phyloP scores from a whole-genome alignment of 2,329 filamentous ascomycete species.

The Colletotrichum spaethianum region DNA sequence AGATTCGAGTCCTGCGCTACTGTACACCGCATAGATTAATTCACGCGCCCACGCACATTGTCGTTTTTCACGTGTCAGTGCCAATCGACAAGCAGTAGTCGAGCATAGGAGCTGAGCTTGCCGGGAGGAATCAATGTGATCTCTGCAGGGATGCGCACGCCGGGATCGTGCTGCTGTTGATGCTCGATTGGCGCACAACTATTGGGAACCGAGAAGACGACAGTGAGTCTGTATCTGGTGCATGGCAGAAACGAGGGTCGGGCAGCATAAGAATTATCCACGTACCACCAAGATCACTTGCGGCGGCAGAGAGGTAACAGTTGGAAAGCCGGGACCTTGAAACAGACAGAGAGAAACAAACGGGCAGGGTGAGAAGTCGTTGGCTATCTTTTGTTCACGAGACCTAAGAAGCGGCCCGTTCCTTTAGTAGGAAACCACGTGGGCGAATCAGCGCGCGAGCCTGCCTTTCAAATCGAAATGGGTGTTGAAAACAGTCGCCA shows the following conservation, averaged over 20 bases:
- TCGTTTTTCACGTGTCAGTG: background rate
- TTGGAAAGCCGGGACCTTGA: background rate
- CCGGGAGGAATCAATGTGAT: conserved; percentile 20
- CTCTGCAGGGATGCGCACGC: conserved; percentile 38
- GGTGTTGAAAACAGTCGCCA: conserved; percentile 18
- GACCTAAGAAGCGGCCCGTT: conserved; percentile 37
- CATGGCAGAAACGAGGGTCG: background rate
- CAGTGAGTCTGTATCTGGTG: background rate
- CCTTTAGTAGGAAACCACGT: conserved; percentile 30
- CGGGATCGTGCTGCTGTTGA: conserved; percentile 30
- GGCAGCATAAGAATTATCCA: background rate
- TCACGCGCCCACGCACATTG: background rate
- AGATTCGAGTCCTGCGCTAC: conserved; percentile 17
- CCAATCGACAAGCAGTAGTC: background rate
- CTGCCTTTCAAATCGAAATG: conserved; percentile 18
- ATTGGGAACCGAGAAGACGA: conserved; percentile 16
- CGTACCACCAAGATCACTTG: background rate
- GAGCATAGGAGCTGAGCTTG: background rate
- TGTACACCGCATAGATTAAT: conserved; percentile 39
- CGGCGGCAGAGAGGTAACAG: background rate
- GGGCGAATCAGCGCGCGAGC: conserved; percentile 31
- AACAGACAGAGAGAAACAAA: background rate
- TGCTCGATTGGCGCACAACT: conserved; percentile 28
- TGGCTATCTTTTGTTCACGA: conserved; percentile 28
- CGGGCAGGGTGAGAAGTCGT: conserved; percentile 14